These are phyloP conservation scores for Eruca vesicaria DNA, from an alignment of 441 rosid species.

Conservation along the genomic window DNA sequence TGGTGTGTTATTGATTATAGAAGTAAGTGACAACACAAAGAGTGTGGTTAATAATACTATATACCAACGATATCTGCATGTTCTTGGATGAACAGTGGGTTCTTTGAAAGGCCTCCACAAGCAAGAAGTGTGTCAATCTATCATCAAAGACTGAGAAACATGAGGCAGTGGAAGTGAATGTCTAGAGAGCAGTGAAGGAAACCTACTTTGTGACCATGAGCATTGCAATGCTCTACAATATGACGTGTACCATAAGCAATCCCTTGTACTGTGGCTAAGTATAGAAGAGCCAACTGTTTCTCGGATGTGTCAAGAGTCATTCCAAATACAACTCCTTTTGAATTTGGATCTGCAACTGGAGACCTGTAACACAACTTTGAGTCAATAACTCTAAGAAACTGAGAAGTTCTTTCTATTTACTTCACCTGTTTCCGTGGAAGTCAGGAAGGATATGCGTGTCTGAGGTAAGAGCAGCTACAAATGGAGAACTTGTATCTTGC, in stretches of 20 bases:
- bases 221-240: conserved; percentile 89
- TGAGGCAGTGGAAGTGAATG: neutral
- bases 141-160: conserved; percentile 8
- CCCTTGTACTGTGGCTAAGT: conserved; percentile 79
- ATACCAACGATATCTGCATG: conserved; percentile 89
- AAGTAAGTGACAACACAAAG: no score
- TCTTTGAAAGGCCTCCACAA: conserved; percentile 91
- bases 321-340: conserved; percentile 80
- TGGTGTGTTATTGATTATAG: no score
- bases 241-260: conserved; percentile 97
- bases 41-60: conserved; percentile 13
- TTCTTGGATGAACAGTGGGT: conserved; percentile 75
- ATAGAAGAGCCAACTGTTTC: conserved; percentile 77
- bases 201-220: conserved; percentile 83
- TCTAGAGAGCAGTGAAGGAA: neutral
- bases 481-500: conserved; percentile 60
- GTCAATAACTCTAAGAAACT: conserved; percentile 16
- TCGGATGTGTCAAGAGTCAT: conserved; percentile 81
- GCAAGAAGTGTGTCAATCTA: conserved; percentile 85
- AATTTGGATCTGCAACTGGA: conserved; percentile 88
- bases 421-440: conserved; percentile 92
- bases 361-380: conserved; percentile 58
- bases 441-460: conserved; percentile 79
- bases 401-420: neutral
- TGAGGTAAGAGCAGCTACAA: conserved; percentile 81